Percentiles rank a stretch among this genome's conserved stretches.
These are phyloP conservation scores for Carex cristatella DNA, from an alignment of 176 grass and related monocot species.

Conservation along the genomic window DNA sequence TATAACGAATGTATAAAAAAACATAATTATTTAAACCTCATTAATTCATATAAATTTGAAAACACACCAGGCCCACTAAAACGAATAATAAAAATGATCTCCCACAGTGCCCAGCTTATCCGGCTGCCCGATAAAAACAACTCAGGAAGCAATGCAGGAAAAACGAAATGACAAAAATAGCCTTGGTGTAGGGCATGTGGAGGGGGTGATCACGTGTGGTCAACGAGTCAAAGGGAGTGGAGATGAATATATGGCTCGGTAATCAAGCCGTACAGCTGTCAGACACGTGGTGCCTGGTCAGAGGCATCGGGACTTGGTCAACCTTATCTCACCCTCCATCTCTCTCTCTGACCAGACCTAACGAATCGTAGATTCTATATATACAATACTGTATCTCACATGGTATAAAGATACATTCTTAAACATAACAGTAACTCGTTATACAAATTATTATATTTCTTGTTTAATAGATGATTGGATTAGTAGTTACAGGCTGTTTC, in stretches of 20 bases:
- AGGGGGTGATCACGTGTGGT: slow-evolving; percentile 26
- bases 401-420: accelerated
- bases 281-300: slow-evolving; percentile 48
- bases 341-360: background rate
- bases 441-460: background rate
- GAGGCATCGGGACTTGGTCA: slow-evolving; percentile 33
- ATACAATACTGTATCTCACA: background rate
- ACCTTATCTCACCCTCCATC: slow-evolving; percentile 27
- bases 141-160: background rate
- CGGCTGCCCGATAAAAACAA: background rate
- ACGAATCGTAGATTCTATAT: background rate
- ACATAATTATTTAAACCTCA: too few relatives aligned
- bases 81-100: too few relatives aligned
- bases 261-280: slow-evolving; percentile 42
- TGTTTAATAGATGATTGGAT: background rate
- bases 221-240: slow-evolving; percentile 25
- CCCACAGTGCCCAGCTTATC: too few relatives aligned
- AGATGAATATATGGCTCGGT: slow-evolving; percentile 4
- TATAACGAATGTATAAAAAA: too few relatives aligned
- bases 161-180: slow-evolving; percentile 22
- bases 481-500: background rate
- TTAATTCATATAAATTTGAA: too few relatives aligned
- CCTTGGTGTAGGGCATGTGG: background rate
- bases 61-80: too few relatives aligned
- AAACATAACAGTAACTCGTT: background rate